Evolutionary conservation across 169 alveolate species (phyloP).

Genomic region (Eimeria maxima): DNA sequence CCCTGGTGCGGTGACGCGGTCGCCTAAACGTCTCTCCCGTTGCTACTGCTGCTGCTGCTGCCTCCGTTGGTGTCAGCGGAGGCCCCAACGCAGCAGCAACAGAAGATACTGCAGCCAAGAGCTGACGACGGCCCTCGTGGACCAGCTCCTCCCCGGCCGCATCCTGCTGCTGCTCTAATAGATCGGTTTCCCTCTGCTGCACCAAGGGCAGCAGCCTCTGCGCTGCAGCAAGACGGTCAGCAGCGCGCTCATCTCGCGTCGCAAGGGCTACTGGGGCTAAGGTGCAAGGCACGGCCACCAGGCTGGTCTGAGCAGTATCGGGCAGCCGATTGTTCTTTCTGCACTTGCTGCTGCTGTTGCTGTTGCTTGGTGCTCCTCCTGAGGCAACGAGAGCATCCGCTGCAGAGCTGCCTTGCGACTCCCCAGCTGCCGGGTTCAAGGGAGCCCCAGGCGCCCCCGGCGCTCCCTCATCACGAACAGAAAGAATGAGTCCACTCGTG

Average conservation of each 20-base stretch:
- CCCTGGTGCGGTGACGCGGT: not conserved
- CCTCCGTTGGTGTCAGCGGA: not conserved
- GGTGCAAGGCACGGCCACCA: not conserved
- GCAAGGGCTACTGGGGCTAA: constrained; percentile 37
- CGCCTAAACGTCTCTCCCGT: not conserved
- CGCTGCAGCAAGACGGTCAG: constrained; percentile 45
- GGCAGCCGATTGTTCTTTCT: constrained; percentile 18
- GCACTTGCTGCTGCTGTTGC: constrained; percentile 54
- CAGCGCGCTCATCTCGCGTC: constrained; percentile 16
- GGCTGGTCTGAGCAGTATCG: not conserved
- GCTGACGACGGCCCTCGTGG: constrained; percentile 19
- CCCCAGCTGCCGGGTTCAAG: not conserved
- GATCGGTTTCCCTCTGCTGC: constrained; percentile 39
- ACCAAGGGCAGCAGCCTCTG: constrained; percentile 47
- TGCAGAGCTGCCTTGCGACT: not conserved
- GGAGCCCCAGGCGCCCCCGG: not conserved
- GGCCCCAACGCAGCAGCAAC: constrained; percentile 56
- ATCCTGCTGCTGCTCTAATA: constrained; percentile 21
- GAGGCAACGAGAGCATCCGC: constrained; percentile 6
- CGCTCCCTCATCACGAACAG: not conserved
- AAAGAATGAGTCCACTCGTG: not conserved
- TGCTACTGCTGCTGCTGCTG: constrained; percentile 62
- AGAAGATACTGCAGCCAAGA: constrained; percentile 27
- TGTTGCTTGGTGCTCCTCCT: constrained; percentile 33
- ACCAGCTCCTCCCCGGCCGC: not conserved